Evolutionary conservation across 495 filamentous ascomycete genomes (phyloP), one percentile per base, ranked within the genome.

Genomic region (Tricharina praecox): DNA sequence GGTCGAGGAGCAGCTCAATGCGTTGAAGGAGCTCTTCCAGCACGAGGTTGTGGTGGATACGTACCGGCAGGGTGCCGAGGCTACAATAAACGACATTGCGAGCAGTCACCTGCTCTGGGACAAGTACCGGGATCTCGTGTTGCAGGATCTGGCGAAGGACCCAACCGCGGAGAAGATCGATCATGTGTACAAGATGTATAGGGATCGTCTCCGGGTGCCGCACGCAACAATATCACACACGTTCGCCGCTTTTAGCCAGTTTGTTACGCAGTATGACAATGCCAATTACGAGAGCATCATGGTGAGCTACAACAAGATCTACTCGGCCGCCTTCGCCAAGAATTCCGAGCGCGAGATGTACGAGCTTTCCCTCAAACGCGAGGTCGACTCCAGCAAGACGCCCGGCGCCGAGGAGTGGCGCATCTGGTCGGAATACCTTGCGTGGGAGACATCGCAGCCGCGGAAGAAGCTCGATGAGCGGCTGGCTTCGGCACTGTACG

Each of bases 151-250:
- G 53, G 48, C 69, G 68, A 54, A 70, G 68, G 59, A 64, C 69
- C 61, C 69, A 70, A 55, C 67, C 43, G 24, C 47, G 3, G 24
- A 35, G 1, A 60, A 60, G 47, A 66, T 86, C 25, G 70, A 71
- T 38, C 69, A 75, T 23, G 71, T 93, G 47, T 72, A 73, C 15
- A 70, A 70, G 13, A 67, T 86, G 8, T 95, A 84, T 61, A 68
- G 76, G 36, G 68, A 76, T 51, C 76, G 90, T 19, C 71, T 97
- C 4, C 71, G 73, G 49, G 76, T 75, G 5, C 86, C 88, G 30
- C 90, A 97, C 57, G 70, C 77, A 4, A 77, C 76, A 1, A 95
- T 87, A 82, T 80, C 85, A 25, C 67, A 79, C 49, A 95, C 88
- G 4, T 85, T 82, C 51, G 78, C 85, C 58, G 71, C 68, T 49